Base-by-base conservation (phyloP, 768 basidiomycete genomes). In the Suillus occidentalis region DNA sequence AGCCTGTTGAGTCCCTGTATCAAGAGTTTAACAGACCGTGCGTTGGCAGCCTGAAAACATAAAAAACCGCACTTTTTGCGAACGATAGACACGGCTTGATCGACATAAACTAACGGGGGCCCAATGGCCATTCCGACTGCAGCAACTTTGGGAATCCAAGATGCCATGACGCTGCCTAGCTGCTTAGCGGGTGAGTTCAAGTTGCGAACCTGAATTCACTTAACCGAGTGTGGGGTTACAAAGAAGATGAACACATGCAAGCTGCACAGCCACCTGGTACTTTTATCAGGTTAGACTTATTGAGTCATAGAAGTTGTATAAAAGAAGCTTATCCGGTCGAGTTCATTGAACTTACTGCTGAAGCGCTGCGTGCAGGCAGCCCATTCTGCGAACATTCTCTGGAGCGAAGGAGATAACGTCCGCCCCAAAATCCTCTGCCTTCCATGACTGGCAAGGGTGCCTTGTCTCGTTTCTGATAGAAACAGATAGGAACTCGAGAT, bases 81-180 rank as follows among this genome's bases (percentile, higher is more conserved):
- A 66, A 94, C 77, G 62, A 95, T 95, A n/a, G 91, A 94, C 61
- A 82, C 75, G 0, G 91, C 88, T 75, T 93, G 91, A 78, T 94
- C 93, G 49, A 85, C 89, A 69, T 95, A 95, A 14, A 94, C 92
- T 63, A 95, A 80, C 18, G 93, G 91, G 28, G 92, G 91, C 8
- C 89, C 92, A 22, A 94, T 79, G 31, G 92, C 93, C 92, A 94
- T 94, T 43, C 90, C 91, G 52, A 90, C 72, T 14, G 91, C 91
- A 13, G 90, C 89, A 9, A 81, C 67, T 13, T 81, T 85, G 18
- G 89, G 85, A n/a, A 93, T 64, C 92, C 91, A 94, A 70, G 83
- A 73, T 49, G 83, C 58, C 58, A 76, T 60, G 80, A 68, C 78
- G 83, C 81, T 63, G 10, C 22, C 8, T 22, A 47, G 25, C 14